These are phyloP conservation scores for Macrolepiota dolichaula DNA, from an alignment of 768 basidiomycete species.

Conservation along the genomic window DNA sequence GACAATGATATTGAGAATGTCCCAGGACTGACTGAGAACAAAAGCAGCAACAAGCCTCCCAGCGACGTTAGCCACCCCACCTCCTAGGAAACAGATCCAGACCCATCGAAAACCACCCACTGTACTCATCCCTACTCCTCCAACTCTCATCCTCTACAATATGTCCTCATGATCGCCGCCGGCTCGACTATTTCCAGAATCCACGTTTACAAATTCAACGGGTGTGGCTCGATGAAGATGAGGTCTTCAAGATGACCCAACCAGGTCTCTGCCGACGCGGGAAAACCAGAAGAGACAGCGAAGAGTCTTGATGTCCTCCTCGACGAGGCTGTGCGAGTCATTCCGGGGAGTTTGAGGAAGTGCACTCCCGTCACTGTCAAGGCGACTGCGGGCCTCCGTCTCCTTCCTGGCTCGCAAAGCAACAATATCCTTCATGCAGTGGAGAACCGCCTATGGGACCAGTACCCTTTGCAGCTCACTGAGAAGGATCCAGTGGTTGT, in stretches of 20 bases:
- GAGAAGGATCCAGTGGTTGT: constrained; percentile 69
- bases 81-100: constrained; percentile 73
- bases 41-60: constrained; percentile 9
- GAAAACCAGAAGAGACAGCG: constrained; percentile 67
- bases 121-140: constrained; percentile 58
- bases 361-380: constrained; percentile 92
- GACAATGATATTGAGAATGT: constrained; percentile 3
- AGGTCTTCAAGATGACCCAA: constrained; percentile 80
- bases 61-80: constrained; percentile 32
- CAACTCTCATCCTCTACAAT: constrained; percentile 68
- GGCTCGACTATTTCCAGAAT: constrained; percentile 97
- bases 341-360: constrained; percentile 60
- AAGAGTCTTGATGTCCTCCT: constrained; percentile 74
- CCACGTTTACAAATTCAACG: constrained; percentile 98
- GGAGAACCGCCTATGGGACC: constrained; percentile 45
- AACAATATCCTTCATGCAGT: constrained; percentile 76
- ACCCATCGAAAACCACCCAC: constrained; percentile 68
- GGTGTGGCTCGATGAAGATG: constrained; percentile 87
- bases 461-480: constrained; percentile 63
- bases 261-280: constrained; percentile 76
- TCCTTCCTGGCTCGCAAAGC: constrained; percentile 62
- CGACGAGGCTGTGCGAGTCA: constrained; percentile 73
- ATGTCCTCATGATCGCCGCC: constrained; percentile 96
- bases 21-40: constrained; percentile 1
- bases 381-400: constrained; percentile 83